Conservation (phyloP, 2,329 filamentous ascomycete species). For the Fusarium sp. region DNA sequence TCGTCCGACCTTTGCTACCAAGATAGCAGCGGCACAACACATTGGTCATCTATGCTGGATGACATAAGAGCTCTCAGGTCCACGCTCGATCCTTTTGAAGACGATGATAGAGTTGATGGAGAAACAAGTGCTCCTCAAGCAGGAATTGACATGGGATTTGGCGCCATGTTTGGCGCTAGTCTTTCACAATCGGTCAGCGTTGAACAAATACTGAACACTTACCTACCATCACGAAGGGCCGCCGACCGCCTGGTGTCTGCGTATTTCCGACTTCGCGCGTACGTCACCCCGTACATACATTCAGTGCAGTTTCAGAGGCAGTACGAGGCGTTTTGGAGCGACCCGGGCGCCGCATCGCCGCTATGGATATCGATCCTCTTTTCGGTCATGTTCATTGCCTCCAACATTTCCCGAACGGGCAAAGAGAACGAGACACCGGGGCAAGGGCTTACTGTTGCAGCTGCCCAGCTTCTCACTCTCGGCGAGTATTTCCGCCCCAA, state of each 20-base stretch:
- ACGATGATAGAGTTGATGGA: neutral
- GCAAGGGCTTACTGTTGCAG: neutral
- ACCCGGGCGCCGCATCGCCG: neutral
- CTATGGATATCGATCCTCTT: neutral
- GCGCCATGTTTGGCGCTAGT: neutral
- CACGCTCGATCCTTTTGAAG: neutral
- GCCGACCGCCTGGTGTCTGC: neutral
- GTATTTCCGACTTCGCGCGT: neutral
- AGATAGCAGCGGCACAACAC: neutral
- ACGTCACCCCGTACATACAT: neutral
- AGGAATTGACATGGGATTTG: neutral
- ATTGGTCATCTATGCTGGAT: conserved; percentile 1
- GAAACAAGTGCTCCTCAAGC: neutral
- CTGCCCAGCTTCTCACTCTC: neutral
- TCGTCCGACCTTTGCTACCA: neutral
- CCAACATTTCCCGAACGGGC: neutral
- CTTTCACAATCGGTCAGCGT: neutral
- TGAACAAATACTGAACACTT: neutral
- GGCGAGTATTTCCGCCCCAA: neutral
- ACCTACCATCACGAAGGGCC: neutral
- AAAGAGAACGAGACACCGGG: neutral
- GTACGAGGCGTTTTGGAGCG: neutral
- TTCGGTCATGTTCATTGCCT: neutral
- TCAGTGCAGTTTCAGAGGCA: neutral
- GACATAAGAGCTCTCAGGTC: neutral